A percentile compares a stretch with the other conserved stretches of the same genome.
Evolutionary conservation across 768 basidiomycete species (phyloP).

Genomic region (Macrocybe gigantea): DNA sequence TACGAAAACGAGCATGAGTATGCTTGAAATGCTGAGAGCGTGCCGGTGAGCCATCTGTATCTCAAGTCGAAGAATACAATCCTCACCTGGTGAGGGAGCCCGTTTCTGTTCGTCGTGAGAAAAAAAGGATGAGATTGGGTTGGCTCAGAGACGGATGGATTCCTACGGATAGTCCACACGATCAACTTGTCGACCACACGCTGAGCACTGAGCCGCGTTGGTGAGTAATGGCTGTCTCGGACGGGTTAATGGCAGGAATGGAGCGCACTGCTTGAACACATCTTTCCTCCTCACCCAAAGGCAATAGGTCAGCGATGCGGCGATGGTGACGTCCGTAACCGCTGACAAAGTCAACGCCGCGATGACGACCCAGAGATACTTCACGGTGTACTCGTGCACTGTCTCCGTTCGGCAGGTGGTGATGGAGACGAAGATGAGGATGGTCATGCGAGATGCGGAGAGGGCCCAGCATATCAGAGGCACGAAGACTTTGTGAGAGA

Average conservation of each 20-base stretch:
- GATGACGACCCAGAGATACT: slow-evolving; percentile 6
- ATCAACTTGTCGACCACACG: slow-evolving; percentile 9
- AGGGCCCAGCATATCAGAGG: slow-evolving; percentile 9
- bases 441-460: slow-evolving; percentile 2
- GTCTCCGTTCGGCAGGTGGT: slow-evolving; percentile 3
- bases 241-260: not conserved
- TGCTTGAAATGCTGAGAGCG: slow-evolving; percentile 2
- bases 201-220: slow-evolving; percentile 1
- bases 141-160: not conserved
- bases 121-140: not conserved
- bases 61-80: not conserved
- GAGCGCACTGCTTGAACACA: slow-evolving; percentile 5
- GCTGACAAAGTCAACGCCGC: slow-evolving; percentile 5
- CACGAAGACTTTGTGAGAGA: not conserved
- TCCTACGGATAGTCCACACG: slow-evolving; percentile 9
- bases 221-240: not conserved
- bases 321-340: slow-evolving; percentile 5
- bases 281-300: slow-evolving; percentile 3
- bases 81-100: slow-evolving; percentile 10
- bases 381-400: not conserved
- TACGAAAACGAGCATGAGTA: slow-evolving; percentile 7
- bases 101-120: slow-evolving; percentile 4
- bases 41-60: not conserved
- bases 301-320: slow-evolving; percentile 4
- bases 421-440: slow-evolving; percentile 4